Evolutionary conservation across 164 flowering plant species (phyloP).

Genomic region (Sextonia rubra): DNA sequence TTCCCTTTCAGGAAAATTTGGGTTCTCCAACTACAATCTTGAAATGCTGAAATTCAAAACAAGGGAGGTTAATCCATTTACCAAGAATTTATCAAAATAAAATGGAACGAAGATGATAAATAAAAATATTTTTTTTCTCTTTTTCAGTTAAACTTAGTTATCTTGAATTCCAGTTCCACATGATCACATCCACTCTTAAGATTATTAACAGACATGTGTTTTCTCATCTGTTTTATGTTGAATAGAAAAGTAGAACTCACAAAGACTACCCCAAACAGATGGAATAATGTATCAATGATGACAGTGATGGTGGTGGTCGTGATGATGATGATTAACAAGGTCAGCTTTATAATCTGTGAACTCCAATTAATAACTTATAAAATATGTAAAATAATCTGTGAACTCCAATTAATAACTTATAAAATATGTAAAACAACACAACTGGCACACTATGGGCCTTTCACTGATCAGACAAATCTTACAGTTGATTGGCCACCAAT

Average conservation of each 20-base stretch:
- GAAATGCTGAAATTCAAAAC: conserved; percentile 17
- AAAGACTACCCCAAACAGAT: background rate
- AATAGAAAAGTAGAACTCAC: too few species aligned
- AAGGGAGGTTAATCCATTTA: background rate
- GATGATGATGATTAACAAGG: background rate
- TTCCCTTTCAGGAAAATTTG: conserved; percentile 16
- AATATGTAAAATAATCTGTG: background rate
- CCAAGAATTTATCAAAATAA: too few species aligned
- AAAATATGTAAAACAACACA: background rate
- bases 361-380: background rate
- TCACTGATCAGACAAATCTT: background rate
- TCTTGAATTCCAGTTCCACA: background rate
- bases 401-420: background rate
- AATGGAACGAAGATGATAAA: background rate
- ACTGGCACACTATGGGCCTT: background rate
- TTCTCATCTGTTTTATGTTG: too few species aligned
- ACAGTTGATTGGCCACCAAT: background rate
- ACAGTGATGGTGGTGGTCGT: too few species aligned
- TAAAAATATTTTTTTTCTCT: background rate
- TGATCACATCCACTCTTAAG: background rate
- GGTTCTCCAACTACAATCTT: conserved; percentile 45
- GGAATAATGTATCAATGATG: background rate
- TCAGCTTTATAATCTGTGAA: background rate
- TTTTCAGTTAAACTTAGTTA: too few species aligned
- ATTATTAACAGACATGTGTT: too few species aligned